Percentiles rank a stretch among this genome's conserved stretches.
phyloP scores from a whole-genome alignment of 73 alveolate species.

The Paramecium primaurelia region DNA sequence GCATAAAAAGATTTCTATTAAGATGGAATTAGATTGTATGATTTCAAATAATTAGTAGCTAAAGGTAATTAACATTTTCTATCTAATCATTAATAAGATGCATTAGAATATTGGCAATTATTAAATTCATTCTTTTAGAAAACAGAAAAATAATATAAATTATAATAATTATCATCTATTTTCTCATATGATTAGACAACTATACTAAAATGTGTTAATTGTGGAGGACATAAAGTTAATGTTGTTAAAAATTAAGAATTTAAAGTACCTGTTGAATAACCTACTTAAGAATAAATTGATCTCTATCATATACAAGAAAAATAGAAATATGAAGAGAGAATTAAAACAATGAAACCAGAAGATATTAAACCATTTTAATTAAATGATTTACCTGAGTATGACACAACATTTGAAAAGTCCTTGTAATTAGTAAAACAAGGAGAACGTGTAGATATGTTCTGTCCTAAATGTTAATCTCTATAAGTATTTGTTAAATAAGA shows the following conservation, averaged over 20 bases:
- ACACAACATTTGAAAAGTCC: conserved; percentile 73
- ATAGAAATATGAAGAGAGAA: conserved; percentile 75
- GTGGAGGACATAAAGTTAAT: conserved; percentile 69
- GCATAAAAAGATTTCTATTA: conserved; percentile 85
- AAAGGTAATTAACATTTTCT: conserved; percentile 95
- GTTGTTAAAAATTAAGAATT: conserved; percentile 28
- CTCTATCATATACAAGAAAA: neutral
- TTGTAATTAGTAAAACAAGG: conserved; percentile 79
- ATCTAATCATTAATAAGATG: conserved; percentile 96
- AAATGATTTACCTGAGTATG: conserved; percentile 71
- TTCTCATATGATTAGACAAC: conserved; percentile 87
- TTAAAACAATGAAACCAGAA: conserved; percentile 62
- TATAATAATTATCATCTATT: conserved; percentile 51
- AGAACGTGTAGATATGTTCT: conserved; percentile 80
- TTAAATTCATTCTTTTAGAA: conserved; percentile 79
- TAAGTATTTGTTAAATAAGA: conserved; percentile 76
- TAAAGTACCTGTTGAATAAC: conserved; percentile 47
- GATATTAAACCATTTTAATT: conserved; percentile 74
- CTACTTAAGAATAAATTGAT: conserved; percentile 47
- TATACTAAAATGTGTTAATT: conserved; percentile 86
- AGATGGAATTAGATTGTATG: conserved; percentile 94
- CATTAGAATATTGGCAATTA: conserved; percentile 92
- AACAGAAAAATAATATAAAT: conserved; percentile 67
- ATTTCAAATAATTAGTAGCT: conserved; percentile 94
- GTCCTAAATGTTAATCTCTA: conserved; percentile 83